Evolutionary conservation across 2,329 filamentous ascomycete species (phyloP), one percentile per base, ranked within the genome.

Genomic region (Elsinoe batatas): DNA sequence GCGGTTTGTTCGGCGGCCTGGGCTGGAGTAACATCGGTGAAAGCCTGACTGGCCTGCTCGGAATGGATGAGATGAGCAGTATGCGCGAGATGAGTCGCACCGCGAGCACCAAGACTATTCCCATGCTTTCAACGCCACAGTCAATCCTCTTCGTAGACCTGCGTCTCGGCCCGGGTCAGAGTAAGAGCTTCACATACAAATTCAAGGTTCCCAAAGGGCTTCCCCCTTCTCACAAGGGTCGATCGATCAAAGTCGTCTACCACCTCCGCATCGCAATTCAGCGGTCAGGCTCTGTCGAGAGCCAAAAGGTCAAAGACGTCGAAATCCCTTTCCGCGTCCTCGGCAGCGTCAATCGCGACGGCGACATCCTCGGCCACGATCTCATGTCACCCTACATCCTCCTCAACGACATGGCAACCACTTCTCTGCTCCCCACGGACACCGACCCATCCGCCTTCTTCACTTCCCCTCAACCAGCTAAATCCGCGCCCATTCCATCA

Each of bases 101-200:
- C 51, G 87, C 86, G 22, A 93, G 86, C 67, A 87, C 89, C 32
- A 91, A 89, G 67, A 86, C 88, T 2, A 85, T 98, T 42, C 93
- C 93, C 0, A 75, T 98, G 46, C 77, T 98, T n/a, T 93, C 88
- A 13, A 97, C 91, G 4, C 91, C 91, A 1, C 93, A 97, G 71
- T 95, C 90, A 1, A 88, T 98, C 59, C 74, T 98, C 11, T 98
- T 98, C 68, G 93, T 98, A 54, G 91, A 98, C 69, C 75, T 98
- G 56, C 83, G 86, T 63, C 79, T 98, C 18, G 84, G 80, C 5
- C 91, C 93, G 0, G 93, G 91, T 1, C 90, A 98, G 71, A 94
- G 89, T 69, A 85, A 82, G 63, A 86, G 84, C 47, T 98, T 87
- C 65, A 88, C 87, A 50, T 98, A 96, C 68, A 80, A 82, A 1